phyloP scores from a whole-genome alignment of 2,329 filamentous ascomycete genomes.

The Lasiodiplodia sp. region DNA sequence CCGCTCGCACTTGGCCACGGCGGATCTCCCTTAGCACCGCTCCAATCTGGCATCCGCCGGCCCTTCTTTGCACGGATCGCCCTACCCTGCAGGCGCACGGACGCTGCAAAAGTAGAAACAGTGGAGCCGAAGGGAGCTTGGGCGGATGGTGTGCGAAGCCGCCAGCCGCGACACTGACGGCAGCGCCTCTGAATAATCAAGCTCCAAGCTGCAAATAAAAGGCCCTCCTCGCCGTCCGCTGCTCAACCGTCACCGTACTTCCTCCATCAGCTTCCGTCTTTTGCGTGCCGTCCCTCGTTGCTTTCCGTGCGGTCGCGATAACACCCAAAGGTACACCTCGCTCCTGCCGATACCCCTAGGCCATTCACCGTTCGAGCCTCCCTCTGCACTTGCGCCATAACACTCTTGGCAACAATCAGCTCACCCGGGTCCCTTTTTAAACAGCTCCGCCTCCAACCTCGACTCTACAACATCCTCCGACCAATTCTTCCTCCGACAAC shows the following conservation, averaged over 20 bases:
- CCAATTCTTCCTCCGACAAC: not conserved
- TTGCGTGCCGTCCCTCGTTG: slow-evolving; percentile 1
- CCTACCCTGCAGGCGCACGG: slow-evolving; percentile 28
- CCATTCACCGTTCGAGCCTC: slow-evolving; percentile 17
- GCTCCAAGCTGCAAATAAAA: slow-evolving; percentile 24
- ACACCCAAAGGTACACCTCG: slow-evolving; percentile 4
- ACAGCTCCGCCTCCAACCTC: not conserved
- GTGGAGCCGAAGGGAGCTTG: slow-evolving; percentile 29
- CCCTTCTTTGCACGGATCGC: slow-evolving; percentile 29
- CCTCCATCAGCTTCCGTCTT: slow-evolving; percentile 14
- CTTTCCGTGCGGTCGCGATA: slow-evolving; percentile 10
- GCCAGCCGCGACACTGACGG: slow-evolving; percentile 15
- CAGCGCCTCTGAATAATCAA: slow-evolving; percentile 28
- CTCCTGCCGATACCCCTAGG: slow-evolving; percentile 6
- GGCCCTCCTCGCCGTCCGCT: not conserved
- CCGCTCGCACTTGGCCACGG: slow-evolving; percentile 22
- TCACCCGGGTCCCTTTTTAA: not conserved
- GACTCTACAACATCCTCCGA: not conserved
- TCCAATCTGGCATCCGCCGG: slow-evolving; percentile 17
- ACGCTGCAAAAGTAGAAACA: slow-evolving; percentile 30
- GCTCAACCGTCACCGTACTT: slow-evolving; percentile 20
- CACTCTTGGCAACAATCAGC: not conserved
- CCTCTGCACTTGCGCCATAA: not conserved
- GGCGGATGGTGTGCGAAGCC: slow-evolving; percentile 28
- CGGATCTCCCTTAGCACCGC: slow-evolving; percentile 22